These are phyloP conservation scores for Hanseniaspora pseudoguilliermondii DNA, from an alignment of 805 yeast species.

Conservation along the genomic window DNA sequence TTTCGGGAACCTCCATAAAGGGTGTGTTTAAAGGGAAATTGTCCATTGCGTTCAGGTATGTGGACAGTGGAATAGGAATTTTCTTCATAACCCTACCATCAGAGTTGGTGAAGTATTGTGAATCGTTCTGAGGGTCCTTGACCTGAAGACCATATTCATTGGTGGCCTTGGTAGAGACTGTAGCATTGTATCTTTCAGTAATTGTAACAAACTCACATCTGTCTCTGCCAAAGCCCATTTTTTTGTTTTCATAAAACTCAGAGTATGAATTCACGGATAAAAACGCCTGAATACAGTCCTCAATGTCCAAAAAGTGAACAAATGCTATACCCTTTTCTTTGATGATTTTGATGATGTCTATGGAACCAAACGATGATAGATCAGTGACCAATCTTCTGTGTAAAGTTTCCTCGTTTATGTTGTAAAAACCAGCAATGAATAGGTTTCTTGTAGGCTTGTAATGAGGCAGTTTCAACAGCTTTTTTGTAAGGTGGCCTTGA, in stretches of 20 bases:
- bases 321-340: constrained; percentile 78
- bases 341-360: constrained; percentile 72
- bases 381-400: constrained; percentile 45
- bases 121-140: constrained; percentile 64
- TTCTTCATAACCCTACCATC: constrained; percentile 34
- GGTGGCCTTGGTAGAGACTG: constrained; percentile 41
- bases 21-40: background rate
- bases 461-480: constrained; percentile 48
- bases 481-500: constrained; percentile 58
- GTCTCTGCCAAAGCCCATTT: constrained; percentile 85
- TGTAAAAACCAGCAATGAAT: constrained; percentile 68
- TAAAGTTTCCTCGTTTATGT: constrained; percentile 25
- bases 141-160: constrained; percentile 21
- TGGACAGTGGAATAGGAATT: constrained; percentile 21
- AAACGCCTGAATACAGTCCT: constrained; percentile 78
- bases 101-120: background rate
- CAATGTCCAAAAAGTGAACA: constrained; percentile 75
- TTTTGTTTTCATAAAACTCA: constrained; percentile 59
- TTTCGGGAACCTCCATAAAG: constrained; percentile 22
- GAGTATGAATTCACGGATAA: constrained; percentile 51
- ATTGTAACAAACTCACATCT: constrained; percentile 89
- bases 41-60: background rate
- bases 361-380: constrained; percentile 60
- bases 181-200: constrained; percentile 94
- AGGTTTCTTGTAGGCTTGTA: constrained; percentile 92